Evolutionary conservation across 2,329 filamentous ascomycete species (phyloP).

Genomic region (Diatrype stigma): DNA sequence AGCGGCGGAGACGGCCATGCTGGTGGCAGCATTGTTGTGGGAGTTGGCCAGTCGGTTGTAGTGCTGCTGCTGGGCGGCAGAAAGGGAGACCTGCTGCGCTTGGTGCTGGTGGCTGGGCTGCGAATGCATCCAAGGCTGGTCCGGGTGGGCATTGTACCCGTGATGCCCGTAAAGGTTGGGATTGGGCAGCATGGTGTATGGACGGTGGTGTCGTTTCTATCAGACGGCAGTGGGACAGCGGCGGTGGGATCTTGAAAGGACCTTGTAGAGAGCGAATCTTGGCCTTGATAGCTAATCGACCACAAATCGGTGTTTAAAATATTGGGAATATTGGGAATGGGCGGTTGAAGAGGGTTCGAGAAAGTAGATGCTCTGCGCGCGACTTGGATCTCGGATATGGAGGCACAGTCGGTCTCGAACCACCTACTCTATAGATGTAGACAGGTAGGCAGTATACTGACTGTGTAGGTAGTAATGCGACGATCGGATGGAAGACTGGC

Average conservation of each 20-base stretch:
- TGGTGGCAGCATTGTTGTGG: constrained; percentile 47
- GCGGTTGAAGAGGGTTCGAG: neutral
- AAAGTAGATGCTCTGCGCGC: no score
- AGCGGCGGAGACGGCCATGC: constrained; percentile 34
- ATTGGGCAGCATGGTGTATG: constrained; percentile 53
- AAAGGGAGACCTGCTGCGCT: constrained; percentile 47
- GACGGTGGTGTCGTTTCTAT: neutral
- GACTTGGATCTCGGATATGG: no score
- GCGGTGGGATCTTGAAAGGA: no score
- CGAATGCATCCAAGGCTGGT: constrained; percentile 65
- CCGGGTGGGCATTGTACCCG: constrained; percentile 59
- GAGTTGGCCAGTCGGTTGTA: constrained; percentile 70
- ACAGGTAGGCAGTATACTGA: no score
- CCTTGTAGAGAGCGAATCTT: no score
- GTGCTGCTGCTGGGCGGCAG: constrained; percentile 55
- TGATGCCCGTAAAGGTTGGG: constrained; percentile 65
- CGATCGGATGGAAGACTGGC: no score
- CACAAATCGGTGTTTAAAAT: no score
- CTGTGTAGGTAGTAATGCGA: no score
- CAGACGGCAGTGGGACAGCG: no score
- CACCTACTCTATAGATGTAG: no score
- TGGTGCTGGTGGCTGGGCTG: constrained; percentile 58
- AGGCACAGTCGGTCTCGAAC: no score
- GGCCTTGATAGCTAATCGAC: no score
- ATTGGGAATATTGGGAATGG: neutral